Evolutionary conservation across 352 stramenopile species (phyloP), one percentile per base, ranked within the genome.

Genomic region (Phytophthora pseudosyringae): DNA sequence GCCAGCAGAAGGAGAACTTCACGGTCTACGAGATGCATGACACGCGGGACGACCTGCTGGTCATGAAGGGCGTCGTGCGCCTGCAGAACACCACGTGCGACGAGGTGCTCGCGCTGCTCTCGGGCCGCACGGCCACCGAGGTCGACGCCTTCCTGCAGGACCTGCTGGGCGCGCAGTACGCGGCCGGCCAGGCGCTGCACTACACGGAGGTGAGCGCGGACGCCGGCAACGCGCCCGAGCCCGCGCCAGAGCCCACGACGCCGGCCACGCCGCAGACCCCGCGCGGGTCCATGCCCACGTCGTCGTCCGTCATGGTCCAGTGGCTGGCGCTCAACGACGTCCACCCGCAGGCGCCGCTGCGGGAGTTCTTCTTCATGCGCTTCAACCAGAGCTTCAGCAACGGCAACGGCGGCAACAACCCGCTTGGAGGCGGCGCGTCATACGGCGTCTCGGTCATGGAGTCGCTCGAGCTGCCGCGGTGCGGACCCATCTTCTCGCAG

Each of bases 331-430:
- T 93, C n/a, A 88, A 84, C 40, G 81, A 91, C 58, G 41, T 78
- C 43, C 78, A 71, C 25, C 66, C 75, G 16, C 70, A 83, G 55
- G 53, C 83, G 1, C 86, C 84, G 18, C 55, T 84, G n/a, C 75
- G 85, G 43, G 87, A 95, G 49, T 92, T 90, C 41, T 73, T 94
- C 53, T 93, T 91, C 59, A 84, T 93, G 81, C 81, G 84, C 15
- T 94, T 89, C 65, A 85, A 88, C 59, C 79, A 90, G 62, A 74
- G 35, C 41, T 90, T 84, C 64, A 59, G 52, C 65, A 61, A 68
- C 21, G 71, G 82, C 4, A 77, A 80, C 46, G 57, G 53, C 47
- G 40, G 62, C 44, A 55, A 69, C 59, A 80, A 67, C 44, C 49
- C 58, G 35, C 47, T 66, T 5, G 67, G 54, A 39, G 55, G 70